phyloP scores from a whole-genome alignment of 2,329 filamentous ascomycete genomes.

The Uncinocarpus reesii region DNA sequence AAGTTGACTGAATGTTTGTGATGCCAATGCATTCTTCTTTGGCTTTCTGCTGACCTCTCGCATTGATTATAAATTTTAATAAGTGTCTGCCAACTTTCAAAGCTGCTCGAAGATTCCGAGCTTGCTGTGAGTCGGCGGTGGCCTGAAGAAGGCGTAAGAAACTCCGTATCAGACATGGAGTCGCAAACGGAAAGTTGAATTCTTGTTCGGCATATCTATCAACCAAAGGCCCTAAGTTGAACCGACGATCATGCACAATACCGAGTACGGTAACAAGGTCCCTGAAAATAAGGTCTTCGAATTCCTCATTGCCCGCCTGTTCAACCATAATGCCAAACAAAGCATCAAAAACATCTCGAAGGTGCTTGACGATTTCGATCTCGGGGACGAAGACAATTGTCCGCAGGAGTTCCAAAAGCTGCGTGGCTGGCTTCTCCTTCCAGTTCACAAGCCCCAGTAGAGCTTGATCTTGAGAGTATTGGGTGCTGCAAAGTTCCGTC shows the following conservation, averaged over 20 bases:
- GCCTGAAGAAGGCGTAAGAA: conserved; percentile 75
- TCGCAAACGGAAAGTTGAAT: conserved; percentile 90
- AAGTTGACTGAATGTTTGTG: conserved; percentile 58
- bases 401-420: conserved; percentile 64
- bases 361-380: conserved; percentile 91
- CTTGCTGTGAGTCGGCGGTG: conserved; percentile 70
- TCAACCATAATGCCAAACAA: conserved; percentile 88
- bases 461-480: conserved; percentile 83
- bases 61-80: conserved; percentile 88
- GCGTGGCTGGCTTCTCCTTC: conserved; percentile 62
- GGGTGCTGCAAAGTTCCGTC: conserved; percentile 87
- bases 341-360: conserved; percentile 79
- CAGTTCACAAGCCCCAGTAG: conserved; percentile 77
- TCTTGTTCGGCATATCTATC: conserved; percentile 80
- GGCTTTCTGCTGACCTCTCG: conserved; percentile 71
- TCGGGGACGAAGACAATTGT: conserved; percentile 89
- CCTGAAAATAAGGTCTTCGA: conserved; percentile 85
- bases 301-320: conserved; percentile 80
- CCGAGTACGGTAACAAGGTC: conserved; percentile 80
- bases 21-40: conserved; percentile 84
- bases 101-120: conserved; percentile 74
- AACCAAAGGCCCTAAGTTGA: conserved; percentile 81
- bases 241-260: conserved; percentile 88
- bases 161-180: conserved; percentile 74
- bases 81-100: conserved; percentile 93